Percentiles rank a stretch among this genome's conserved stretches.
Evolutionary conservation across 2,329 filamentous ascomycete species (phyloP).

Genomic region (Hymenoscyphus repandus): DNA sequence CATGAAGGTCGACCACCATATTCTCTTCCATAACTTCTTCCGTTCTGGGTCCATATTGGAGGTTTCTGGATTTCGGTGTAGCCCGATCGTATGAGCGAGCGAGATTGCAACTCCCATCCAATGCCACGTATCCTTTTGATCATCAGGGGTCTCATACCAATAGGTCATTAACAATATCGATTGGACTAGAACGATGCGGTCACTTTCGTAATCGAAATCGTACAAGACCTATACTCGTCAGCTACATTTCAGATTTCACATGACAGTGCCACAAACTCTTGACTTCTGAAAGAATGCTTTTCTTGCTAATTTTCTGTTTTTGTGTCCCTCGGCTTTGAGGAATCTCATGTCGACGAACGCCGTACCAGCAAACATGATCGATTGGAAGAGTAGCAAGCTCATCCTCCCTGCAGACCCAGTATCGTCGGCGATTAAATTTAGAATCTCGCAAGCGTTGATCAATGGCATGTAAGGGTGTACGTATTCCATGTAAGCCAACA

Average conservation of each 20-base stretch:
- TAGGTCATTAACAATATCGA: slow-evolving; percentile 89
- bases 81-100: slow-evolving; percentile 84
- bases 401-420: slow-evolving; percentile 68
- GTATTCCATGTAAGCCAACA: slow-evolving; percentile 80
- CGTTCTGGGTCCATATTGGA: slow-evolving; percentile 69
- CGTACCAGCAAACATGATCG: slow-evolving; percentile 88
- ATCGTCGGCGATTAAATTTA: slow-evolving; percentile 54
- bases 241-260: slow-evolving; percentile 6
- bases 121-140: slow-evolving; percentile 97
- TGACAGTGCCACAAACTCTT: slow-evolving; percentile 52
- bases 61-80: slow-evolving; percentile 79
- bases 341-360: slow-evolving; percentile 80
- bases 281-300: slow-evolving; percentile 87
- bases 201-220: slow-evolving; percentile 91
- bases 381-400: slow-evolving; percentile 85
- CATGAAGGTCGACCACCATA: slow-evolving; percentile 99
- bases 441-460: slow-evolving; percentile 60
- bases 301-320: slow-evolving; percentile 72
- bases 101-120: slow-evolving; percentile 98
- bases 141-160: slow-evolving; percentile 95
- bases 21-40: slow-evolving; percentile 84
- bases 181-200: slow-evolving; percentile 84
- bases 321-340: slow-evolving; percentile 71
- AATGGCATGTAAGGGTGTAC: slow-evolving; percentile 94
- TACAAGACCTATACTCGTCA: slow-evolving; percentile 62